Percentiles rank a stretch among this genome's conserved stretches.
phyloP scores from a whole-genome alignment of 768 basidiomycete species.

The Pholiota molesta region DNA sequence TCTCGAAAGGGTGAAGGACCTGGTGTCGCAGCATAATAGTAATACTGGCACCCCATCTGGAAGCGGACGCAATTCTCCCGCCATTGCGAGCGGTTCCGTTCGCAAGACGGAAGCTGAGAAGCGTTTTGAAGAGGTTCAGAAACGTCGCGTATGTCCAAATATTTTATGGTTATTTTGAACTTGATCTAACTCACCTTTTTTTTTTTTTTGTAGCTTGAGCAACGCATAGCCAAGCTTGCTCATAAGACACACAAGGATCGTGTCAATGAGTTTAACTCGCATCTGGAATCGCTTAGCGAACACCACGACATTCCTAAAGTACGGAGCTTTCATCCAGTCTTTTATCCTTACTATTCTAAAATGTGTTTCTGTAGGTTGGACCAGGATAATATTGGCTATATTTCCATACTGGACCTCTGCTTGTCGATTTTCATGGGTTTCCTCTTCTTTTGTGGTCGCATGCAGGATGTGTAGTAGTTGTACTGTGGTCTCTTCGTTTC shows the following conservation, averaged over 20 bases:
- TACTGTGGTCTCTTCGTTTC: background rate
- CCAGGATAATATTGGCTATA: conserved; percentile 63
- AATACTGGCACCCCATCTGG: conserved; percentile 49
- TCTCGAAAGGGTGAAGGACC: conserved; percentile 53
- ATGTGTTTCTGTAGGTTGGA: conserved; percentile 59
- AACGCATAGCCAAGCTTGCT: conserved; percentile 76
- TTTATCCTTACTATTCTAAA: conserved; percentile 13
- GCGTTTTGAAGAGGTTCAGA: conserved; percentile 88
- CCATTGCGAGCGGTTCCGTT: conserved; percentile 48
- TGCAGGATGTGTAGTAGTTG: background rate
- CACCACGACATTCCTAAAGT: conserved; percentile 97
- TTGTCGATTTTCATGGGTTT: background rate
- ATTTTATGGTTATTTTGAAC: background rate
- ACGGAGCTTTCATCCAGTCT: conserved; percentile 13
- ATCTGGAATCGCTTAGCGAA: conserved; percentile 86
- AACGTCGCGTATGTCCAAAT: conserved; percentile 61
- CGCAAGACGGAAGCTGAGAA: conserved; percentile 86
- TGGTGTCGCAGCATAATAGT: conserved; percentile 50
- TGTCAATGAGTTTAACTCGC: conserved; percentile 86
- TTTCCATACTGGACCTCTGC: background rate
- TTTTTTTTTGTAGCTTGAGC: conserved; percentile 55
- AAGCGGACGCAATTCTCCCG: conserved; percentile 65
- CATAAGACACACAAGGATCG: conserved; percentile 92
- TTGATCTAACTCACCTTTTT: conserved; percentile 2
- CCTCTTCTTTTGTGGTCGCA: background rate